Base-by-base conservation (phyloP, 2,329 filamentous ascomycete species). In the Neopestalotiopsis sp. region DNA sequence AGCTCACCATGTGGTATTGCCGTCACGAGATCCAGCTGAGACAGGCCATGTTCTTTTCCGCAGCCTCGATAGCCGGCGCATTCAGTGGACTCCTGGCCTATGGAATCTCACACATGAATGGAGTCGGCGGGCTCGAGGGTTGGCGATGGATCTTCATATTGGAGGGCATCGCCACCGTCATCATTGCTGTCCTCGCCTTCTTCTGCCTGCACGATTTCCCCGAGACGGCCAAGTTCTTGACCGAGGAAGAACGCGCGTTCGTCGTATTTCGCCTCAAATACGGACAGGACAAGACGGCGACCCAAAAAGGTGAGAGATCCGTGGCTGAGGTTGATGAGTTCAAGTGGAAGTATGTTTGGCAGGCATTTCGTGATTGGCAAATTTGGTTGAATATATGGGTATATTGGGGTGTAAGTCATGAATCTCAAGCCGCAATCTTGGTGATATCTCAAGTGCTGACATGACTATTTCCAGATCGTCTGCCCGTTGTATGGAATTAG, bases 141-240 rank as follows among this genome's bases (percentile, higher is more conserved):
- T 91, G 89, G 88, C 84, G 86, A 10, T 92, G 87, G 90, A 90
- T 91, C 67, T 91, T 91, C 70, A 89, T 93, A 56, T 84, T 92
- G 5, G 90, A 93, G 79, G 93, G 93, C 1, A 84, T 94, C 1
- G 86, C 85, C 0, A 94, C 92, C 0, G 75, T 81, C 3, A 1
- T 94, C 1, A 85, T 94, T 4, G 93, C 92, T 0, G 69, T 90
- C 4, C 74, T 84, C 0, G 89, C 89, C 0, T 94, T 92, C 80
- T 95, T 89, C 83, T 84, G 90, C 71, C 88, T 97, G 0, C 87
- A 93, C 73, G 94, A 97, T 75, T 97, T 94, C 73, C 94, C 94
- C 0, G 93, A 94, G 71, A 89, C 92, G 30, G 93, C 94, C 0
- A 86, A 74, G 0, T 97, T 97, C 76, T 84, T 97, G 28, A 90